A percentile compares a stretch with the other conserved stretches of the same genome.
Conservation (phyloP, 495 filamentous ascomycete genomes). For the Cudoniella acicularis region DNA sequence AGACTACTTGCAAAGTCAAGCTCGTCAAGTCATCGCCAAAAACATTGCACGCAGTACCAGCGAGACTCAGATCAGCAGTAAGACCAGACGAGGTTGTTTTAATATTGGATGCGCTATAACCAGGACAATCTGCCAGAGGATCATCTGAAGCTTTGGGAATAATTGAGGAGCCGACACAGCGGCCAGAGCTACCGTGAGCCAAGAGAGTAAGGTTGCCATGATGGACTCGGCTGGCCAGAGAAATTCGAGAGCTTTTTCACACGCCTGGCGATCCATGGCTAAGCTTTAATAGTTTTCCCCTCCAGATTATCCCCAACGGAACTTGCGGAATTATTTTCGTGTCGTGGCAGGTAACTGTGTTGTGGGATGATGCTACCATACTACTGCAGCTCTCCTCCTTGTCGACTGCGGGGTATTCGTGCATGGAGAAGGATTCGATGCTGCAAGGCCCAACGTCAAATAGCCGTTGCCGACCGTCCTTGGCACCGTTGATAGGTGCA, state of each 20-base stretch:
- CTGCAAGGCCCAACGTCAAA: not conserved
- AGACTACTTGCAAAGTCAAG: constrained; percentile 67
- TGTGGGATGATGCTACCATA: not conserved
- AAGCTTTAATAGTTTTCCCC: not conserved
- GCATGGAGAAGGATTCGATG: not conserved
- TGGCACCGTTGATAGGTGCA: not conserved
- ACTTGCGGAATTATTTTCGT: not conserved
- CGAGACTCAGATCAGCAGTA: constrained; percentile 63
- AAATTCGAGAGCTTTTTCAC: not conserved
- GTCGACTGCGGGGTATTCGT: not conserved
- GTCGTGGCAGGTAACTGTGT: not conserved
- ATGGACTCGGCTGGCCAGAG: not conserved
- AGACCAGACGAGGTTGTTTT: constrained; percentile 45
- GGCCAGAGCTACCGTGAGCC: constrained; percentile 3
- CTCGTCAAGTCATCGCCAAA: constrained; percentile 67
- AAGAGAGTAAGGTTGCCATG: constrained; percentile 16
- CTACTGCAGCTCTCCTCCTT: not conserved
- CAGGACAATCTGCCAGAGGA: constrained; percentile 51
- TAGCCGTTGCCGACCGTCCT: not conserved
- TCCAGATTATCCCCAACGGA: not conserved
- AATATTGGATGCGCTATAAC: constrained; percentile 68
- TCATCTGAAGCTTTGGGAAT: constrained; percentile 7
- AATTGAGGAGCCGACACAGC: constrained; percentile 1
- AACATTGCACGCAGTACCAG: constrained; percentile 63
- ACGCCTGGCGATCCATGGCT: not conserved